Conservation (phyloP, 78 protist species). For the Guillardia theta region DNA sequence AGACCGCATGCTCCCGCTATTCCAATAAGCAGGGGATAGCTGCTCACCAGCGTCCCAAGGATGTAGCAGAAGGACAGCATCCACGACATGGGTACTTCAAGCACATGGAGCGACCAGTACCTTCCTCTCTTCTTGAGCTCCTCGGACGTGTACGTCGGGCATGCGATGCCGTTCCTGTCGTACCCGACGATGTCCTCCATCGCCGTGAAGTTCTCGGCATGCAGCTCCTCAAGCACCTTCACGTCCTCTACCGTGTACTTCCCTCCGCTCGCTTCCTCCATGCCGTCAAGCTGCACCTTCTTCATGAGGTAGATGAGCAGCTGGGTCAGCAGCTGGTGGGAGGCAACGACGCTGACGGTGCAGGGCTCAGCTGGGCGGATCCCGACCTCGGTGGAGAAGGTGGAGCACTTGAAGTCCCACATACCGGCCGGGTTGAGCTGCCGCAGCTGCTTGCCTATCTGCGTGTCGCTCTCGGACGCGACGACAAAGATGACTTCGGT, state of each 20-base stretch:
- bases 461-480: slow-evolving; percentile 23
- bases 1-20: background rate
- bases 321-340: background rate
- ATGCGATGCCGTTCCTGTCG: background rate
- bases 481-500: background rate
- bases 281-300: background rate
- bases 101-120: background rate
- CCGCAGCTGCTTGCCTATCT: slow-evolving; percentile 29
- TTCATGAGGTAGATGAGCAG: background rate
- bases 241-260: background rate
- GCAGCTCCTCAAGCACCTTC: background rate
- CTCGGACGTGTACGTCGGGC: background rate
- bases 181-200: background rate
- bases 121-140: background rate
- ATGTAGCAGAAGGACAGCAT: background rate
- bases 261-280: background rate
- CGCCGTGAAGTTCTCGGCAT: background rate
- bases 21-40: background rate
- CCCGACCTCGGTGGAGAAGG: background rate
- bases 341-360: background rate
- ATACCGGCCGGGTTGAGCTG: background rate
- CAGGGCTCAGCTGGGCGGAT: slow-evolving; percentile 3
- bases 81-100: background rate
- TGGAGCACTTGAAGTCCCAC: background rate
- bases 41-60: background rate